A percentile compares a stretch with the other conserved stretches of the same genome.
These are phyloP conservation scores for Clonostachys sp. DNA, from an alignment of 2,329 filamentous ascomycete species.

Conservation along the genomic window DNA sequence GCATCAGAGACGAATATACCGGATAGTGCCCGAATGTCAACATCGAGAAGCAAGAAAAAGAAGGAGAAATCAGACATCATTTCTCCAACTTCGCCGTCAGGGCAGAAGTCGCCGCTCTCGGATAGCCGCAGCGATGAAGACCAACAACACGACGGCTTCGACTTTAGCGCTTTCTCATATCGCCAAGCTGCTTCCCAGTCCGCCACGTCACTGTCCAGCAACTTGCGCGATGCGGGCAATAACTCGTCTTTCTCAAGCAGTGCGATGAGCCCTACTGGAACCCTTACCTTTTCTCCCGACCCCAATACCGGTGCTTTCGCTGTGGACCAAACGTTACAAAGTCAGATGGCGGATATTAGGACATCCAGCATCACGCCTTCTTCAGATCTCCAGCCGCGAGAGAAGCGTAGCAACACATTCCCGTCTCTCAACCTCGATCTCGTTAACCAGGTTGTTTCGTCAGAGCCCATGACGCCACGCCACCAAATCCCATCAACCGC, in stretches of 20 bases:
- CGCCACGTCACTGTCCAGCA: conserved; percentile 21
- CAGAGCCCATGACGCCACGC: conserved; percentile 44
- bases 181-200: conserved; percentile 25
- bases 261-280: conserved; percentile 68
- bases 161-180: conserved; percentile 22
- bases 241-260: conserved; percentile 62
- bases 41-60: conserved; percentile 16
- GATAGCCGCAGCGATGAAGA: conserved; percentile 67
- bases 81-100: conserved; percentile 70
- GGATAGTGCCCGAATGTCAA: conserved; percentile 56
- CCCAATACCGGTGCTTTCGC: conserved; percentile 62
- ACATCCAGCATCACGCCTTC: not conserved
- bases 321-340: conserved; percentile 12
- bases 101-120: conserved; percentile 64
- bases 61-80: conserved; percentile 21
- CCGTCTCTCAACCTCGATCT: conserved; percentile 65
- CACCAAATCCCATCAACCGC: conserved; percentile 40
- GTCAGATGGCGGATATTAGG: not conserved
- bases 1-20: conserved; percentile 68
- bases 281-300: conserved; percentile 74
- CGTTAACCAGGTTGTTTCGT: conserved; percentile 33
- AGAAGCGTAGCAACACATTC: conserved; percentile 74
- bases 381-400: conserved; percentile 43
- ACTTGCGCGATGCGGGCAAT: conserved; percentile 3
- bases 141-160: conserved; percentile 36